Evolutionary conservation across 306 rosid species (phyloP).

Genomic region (Canavalia ensiformis): DNA sequence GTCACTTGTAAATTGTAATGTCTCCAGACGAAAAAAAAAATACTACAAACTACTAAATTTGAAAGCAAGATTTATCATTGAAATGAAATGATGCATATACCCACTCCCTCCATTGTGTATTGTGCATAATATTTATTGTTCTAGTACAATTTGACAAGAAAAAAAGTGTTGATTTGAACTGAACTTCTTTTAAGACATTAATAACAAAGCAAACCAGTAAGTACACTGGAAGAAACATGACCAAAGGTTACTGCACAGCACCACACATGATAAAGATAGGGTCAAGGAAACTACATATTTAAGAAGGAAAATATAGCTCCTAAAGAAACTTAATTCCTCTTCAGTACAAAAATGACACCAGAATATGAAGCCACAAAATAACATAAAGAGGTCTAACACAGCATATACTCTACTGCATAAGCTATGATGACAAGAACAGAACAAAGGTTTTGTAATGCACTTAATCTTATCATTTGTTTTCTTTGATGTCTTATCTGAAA

Average conservation of each 20-base stretch:
- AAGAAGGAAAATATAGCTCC: neutral
- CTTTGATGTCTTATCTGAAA: constrained; percentile 14
- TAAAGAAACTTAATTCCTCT: neutral
- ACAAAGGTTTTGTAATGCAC: neutral
- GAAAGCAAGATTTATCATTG: neutral
- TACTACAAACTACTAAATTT: neutral
- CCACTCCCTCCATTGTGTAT: neutral
- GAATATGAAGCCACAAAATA: neutral
- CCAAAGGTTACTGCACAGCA: neutral
- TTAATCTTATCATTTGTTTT: neutral
- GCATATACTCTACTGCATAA: constrained; percentile 3
- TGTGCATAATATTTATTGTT: neutral
- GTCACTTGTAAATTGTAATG: neutral
- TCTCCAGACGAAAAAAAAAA: neutral
- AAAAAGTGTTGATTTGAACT: neutral
- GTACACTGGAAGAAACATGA: neutral
- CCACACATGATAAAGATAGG: neutral
- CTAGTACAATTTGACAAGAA: neutral
- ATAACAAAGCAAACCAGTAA: neutral
- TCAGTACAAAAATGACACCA: neutral
- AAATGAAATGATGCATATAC: neutral
- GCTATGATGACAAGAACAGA: constrained; percentile 28
- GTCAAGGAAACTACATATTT: neutral
- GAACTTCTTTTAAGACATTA: neutral
- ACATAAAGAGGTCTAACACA: constrained; percentile 7